Evolutionary conservation across 2,329 filamentous ascomycete species (phyloP).

Genomic region (Dactylellina leptospora): DNA sequence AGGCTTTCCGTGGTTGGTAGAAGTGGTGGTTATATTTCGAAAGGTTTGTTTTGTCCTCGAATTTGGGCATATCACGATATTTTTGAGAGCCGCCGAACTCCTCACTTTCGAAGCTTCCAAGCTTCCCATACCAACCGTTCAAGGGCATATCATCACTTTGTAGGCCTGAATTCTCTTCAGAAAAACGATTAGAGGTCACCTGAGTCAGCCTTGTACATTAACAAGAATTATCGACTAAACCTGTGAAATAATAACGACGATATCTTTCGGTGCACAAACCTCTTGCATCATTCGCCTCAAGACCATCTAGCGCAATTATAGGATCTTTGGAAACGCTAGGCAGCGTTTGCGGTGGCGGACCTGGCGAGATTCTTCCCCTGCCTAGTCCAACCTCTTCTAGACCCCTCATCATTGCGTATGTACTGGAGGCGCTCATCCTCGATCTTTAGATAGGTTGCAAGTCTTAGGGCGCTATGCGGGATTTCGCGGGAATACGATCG

Average conservation of each 20-base stretch:
- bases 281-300: conserved; percentile 23
- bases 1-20: conserved; percentile 6
- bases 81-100: conserved; percentile 15
- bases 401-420: conserved; percentile 40
- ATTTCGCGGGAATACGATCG: conserved; percentile 10
- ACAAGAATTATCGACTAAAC: no score
- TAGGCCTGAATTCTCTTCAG: conserved; percentile 8
- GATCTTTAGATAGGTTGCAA: conserved; percentile 11
- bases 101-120: no score
- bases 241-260: no score
- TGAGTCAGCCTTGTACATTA: no score
- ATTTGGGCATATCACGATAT: conserved; percentile 47
- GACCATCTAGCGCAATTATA: conserved; percentile 10
- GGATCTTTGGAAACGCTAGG: conserved; percentile 45
- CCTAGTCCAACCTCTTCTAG: conserved; percentile 46
- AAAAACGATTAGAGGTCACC: not conserved
- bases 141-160: conserved; percentile 1
- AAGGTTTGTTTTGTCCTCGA: conserved; percentile 45
- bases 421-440: conserved; percentile 29
- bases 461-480: not conserved
- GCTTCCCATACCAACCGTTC: not conserved
- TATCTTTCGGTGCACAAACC: conserved; percentile 42
- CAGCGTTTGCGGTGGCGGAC: conserved; percentile 34
- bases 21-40: conserved; percentile 35
- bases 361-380: conserved; percentile 38